Percentiles rank a stretch among this genome's conserved stretches.
Conservation (phyloP, 495 filamentous ascomycete genomes). For the Mytilinidion resinicola region DNA sequence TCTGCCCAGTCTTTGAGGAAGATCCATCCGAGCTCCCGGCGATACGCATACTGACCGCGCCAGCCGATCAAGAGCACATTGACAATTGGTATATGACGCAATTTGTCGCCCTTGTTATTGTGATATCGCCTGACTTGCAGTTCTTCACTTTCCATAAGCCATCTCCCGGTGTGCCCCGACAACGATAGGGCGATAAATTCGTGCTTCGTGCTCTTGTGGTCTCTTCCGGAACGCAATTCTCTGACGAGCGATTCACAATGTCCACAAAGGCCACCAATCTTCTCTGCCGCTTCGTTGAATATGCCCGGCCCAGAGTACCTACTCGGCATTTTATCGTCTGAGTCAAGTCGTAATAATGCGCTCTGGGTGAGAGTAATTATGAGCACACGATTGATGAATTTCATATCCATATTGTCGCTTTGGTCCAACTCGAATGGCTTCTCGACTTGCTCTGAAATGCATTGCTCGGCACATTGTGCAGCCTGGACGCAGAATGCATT, state of each 20-base stretch:
- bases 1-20: not conserved
- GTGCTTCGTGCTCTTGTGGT: not conserved
- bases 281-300: not conserved
- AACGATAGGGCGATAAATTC: not conserved
- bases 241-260: not conserved
- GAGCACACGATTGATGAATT: not conserved
- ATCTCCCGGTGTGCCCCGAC: not conserved
- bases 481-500: not conserved
- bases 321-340: not conserved
- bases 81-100: not conserved
- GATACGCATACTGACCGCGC: not conserved
- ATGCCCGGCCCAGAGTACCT: not conserved
- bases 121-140: not conserved
- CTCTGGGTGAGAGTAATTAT: not conserved
- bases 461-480: not conserved
- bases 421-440: not conserved
- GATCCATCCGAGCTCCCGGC: not conserved
- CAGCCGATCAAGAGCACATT: not conserved
- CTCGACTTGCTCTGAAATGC: too few relatives aligned
- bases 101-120: not conserved
- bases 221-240: not conserved
- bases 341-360: not conserved
- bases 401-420: not conserved
- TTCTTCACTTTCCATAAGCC: not conserved
- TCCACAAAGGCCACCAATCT: not conserved